Percentiles rank a stretch among this genome's conserved stretches.
Evolutionary conservation across 78 protist species (phyloP).

Genomic region (Speleostelium caveatum): DNA sequence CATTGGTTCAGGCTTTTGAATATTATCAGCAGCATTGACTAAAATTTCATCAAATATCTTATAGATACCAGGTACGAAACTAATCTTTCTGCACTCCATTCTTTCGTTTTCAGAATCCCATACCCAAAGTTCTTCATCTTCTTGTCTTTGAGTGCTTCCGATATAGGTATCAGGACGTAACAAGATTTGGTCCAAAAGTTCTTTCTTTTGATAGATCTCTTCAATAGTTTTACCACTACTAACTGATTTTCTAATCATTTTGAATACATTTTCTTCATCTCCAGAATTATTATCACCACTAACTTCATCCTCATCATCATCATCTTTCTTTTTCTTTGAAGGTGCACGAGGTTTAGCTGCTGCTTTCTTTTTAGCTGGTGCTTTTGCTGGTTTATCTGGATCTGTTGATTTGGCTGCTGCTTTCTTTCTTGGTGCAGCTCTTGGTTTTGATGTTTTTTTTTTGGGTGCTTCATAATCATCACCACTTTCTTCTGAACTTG

Average conservation of each 20-base stretch:
- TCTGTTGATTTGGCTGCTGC: neutral
- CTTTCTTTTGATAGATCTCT: conserved; percentile 89
- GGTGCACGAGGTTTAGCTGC: neutral
- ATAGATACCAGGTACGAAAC: conserved; percentile 97
- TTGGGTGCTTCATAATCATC: conserved; percentile 28
- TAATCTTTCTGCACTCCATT: neutral
- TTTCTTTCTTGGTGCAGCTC: neutral
- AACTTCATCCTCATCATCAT: conserved; percentile 3
- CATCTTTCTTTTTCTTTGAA: neutral
- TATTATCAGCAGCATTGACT: conserved; percentile 99
- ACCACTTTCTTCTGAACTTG: neutral
- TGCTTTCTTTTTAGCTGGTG: conserved; percentile 1
- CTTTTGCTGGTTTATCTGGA: neutral
- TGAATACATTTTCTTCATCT: neutral
- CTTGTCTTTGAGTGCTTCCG: conserved; percentile 84
- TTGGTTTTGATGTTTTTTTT: neutral
- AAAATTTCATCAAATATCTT: conserved; percentile 99
- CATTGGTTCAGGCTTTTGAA: conserved; percentile 93
- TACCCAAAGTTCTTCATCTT: conserved; percentile 83
- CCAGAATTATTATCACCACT: neutral
- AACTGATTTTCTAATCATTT: neutral
- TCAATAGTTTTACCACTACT: conserved; percentile 66
- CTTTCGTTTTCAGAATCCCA: neutral
- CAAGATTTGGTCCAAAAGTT: conserved; percentile 97
- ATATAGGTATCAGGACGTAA: conserved; percentile 99